A percentile compares a stretch with the other conserved stretches of the same genome.
Evolutionary conservation across 2,329 filamentous ascomycete species (phyloP).

Genomic region (Diaporthe batatas): DNA sequence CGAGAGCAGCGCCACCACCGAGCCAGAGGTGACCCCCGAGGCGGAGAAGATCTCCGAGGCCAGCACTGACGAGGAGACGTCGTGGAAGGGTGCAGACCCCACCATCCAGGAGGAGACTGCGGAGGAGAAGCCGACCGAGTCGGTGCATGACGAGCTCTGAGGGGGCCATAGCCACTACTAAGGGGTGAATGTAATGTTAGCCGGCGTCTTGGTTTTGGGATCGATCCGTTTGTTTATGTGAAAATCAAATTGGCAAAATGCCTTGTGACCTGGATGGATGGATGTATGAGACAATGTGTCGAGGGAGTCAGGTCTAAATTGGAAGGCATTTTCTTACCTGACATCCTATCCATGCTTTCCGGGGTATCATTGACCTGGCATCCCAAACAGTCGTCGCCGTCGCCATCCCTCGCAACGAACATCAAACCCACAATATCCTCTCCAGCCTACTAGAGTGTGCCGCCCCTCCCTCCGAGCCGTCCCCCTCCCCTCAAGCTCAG

Average conservation of each 20-base stretch:
- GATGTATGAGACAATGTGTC: background rate
- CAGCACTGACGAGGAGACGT: slow-evolving; percentile 45
- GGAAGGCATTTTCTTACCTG: slow-evolving; percentile 22
- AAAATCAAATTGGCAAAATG: background rate
- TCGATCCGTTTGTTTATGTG: slow-evolving; percentile 10
- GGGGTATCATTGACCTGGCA: slow-evolving; percentile 36
- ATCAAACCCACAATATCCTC: too few species aligned
- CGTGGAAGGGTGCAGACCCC: slow-evolving; percentile 51
- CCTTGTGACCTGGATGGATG: background rate
- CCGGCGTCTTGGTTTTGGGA: slow-evolving; percentile 35
- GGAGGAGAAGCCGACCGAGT: slow-evolving; percentile 37
- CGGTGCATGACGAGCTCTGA: slow-evolving; percentile 41
- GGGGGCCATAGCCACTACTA: background rate
- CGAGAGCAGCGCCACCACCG: slow-evolving; percentile 47
- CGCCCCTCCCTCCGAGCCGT: background rate
- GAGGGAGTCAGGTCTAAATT: background rate
- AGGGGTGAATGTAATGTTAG: slow-evolving; percentile 34
- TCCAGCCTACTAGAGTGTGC: background rate
- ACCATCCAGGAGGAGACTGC: slow-evolving; percentile 40
- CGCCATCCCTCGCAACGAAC: background rate
- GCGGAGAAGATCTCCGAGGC: slow-evolving; percentile 40
- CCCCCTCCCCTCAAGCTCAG: slow-evolving; percentile 33
- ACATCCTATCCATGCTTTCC: background rate
- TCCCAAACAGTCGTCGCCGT: background rate
- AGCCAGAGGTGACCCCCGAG: slow-evolving; percentile 42